Evolutionary conservation across 176 grass and related monocot species (phyloP).

Genomic region (Triticum timopheevii): DNA sequence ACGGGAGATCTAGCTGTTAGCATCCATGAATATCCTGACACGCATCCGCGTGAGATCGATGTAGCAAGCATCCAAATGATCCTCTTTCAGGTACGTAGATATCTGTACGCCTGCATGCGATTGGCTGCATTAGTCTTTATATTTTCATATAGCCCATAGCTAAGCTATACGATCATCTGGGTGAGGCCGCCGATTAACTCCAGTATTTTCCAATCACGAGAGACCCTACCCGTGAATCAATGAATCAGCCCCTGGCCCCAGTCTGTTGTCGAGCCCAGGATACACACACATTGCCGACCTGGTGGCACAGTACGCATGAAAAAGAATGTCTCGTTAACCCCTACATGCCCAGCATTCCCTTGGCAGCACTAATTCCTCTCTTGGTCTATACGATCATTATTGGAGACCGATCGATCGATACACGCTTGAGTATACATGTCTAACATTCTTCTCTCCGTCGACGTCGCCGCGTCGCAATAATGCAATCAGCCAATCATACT

Average conservation of each 20-base stretch:
- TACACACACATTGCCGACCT: not conserved
- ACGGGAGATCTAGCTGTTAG: not conserved
- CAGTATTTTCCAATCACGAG: not conserved
- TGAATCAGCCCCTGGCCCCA: not conserved
- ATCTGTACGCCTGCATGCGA: not conserved
- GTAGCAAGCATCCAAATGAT: not conserved
- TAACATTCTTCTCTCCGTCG: not conserved
- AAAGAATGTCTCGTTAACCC: not conserved
- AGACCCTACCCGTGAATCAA: slow-evolving; percentile 26
- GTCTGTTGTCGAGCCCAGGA: not conserved
- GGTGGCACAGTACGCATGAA: not conserved
- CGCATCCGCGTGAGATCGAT: not conserved
- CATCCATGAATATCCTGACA: not conserved
- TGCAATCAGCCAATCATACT: not conserved
- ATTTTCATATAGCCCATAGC: not conserved
- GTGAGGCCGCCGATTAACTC: not conserved
- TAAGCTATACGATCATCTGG: not conserved
- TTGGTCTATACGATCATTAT: not conserved
- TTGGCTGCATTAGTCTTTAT: not conserved
- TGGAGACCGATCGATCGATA: not conserved
- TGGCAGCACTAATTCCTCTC: not conserved
- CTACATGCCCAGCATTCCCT: not conserved
- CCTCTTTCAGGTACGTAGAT: not conserved
- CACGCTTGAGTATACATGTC: slow-evolving; percentile 32
- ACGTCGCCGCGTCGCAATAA: slow-evolving; percentile 27